These are phyloP conservation scores for Sophora flavescens DNA, from an alignment of 306 rosid genomes.

Conservation along the genomic window DNA sequence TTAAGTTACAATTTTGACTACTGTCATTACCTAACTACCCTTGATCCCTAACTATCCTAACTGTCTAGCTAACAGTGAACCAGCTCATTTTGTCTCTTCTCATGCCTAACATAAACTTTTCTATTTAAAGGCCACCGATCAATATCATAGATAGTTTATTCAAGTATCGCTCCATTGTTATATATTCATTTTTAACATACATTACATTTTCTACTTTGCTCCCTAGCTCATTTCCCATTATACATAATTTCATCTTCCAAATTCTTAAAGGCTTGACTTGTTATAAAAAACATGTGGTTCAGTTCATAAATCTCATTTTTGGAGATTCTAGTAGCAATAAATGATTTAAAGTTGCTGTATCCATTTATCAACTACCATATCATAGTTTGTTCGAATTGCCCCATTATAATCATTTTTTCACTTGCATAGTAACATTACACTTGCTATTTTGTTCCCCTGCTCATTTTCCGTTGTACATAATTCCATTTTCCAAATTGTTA, in stretches of 20 bases:
- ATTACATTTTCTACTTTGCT: conserved; percentile 17
- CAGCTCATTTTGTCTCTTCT: no score
- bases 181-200: conserved; percentile 5
- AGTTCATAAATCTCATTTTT: not conserved
- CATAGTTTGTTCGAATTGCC: no score
- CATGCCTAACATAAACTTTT: no score
- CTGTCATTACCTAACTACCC: no score
- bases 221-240: conserved; percentile 3
- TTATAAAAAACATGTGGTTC: not conserved
- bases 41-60: no score
- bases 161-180: not conserved
- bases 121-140: no score
- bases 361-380: not conserved
- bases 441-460: conserved; percentile 1
- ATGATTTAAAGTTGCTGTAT: no score
- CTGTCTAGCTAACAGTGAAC: no score
- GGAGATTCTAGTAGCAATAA: not conserved
- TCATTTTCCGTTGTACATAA: conserved; percentile 9
- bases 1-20: no score
- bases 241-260: conserved; percentile 16
- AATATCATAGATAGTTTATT: not conserved
- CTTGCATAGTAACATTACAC: no score
- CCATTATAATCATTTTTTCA: no score
- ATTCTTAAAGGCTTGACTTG: not conserved
- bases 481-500: conserved; percentile 16